A percentile compares a stretch with the other conserved stretches of the same genome.
Evolutionary conservation across 306 rosid genomes (phyloP).

Genomic region (Quillaja saponaria): DNA sequence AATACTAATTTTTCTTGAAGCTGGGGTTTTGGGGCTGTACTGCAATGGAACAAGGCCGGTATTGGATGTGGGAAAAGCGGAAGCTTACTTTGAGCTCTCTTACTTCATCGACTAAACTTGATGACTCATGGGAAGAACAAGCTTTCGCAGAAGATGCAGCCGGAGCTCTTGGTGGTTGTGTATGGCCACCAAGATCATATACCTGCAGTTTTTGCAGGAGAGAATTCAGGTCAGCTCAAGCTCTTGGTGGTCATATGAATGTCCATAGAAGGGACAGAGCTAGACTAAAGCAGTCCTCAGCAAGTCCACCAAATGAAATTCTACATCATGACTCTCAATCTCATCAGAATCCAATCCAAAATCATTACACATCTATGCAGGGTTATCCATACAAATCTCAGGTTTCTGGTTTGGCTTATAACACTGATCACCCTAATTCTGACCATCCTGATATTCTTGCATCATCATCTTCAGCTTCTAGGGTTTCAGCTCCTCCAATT

Average conservation of each 20-base stretch:
- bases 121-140: constrained; percentile 88
- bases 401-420: constrained; percentile 46
- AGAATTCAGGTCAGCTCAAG: constrained; percentile 93
- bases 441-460: constrained; percentile 30
- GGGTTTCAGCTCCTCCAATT: constrained; percentile 37
- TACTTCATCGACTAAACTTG: constrained; percentile 28
- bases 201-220: constrained; percentile 89
- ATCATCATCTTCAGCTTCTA: constrained; percentile 46
- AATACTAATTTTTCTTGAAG: not conserved
- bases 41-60: constrained; percentile 65
- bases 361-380: constrained; percentile 29
- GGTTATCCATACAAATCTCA: constrained; percentile 46
- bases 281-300: constrained; percentile 61
- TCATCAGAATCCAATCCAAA: constrained; percentile 24
- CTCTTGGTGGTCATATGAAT: constrained; percentile 95
- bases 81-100: constrained; percentile 43
- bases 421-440: constrained; percentile 69
- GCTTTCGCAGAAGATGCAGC: constrained; percentile 87
- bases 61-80: constrained; percentile 65
- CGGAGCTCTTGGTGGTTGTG: constrained; percentile 74
- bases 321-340: constrained; percentile 23
- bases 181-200: constrained; percentile 96
- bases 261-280: constrained; percentile 94
- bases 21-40: not conserved
- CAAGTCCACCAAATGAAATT: constrained; percentile 37